Base-by-base conservation (phyloP, 2,329 filamentous ascomycete species). In the Beauveria varroae region DNA sequence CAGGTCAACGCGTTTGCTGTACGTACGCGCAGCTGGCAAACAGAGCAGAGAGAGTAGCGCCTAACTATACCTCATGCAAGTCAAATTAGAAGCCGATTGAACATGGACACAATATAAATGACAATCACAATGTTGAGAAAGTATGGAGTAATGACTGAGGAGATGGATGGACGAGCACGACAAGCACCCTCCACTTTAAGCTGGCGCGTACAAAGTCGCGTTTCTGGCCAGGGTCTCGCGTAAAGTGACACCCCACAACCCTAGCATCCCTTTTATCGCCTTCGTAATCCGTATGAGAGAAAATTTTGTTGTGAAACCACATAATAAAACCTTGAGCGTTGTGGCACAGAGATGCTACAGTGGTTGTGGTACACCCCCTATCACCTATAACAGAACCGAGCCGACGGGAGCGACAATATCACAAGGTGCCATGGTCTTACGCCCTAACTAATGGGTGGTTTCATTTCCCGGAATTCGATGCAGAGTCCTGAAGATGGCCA, bases 401-500 rank as follows among this genome's bases (percentile, higher is more conserved):
- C 34, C 6, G 34, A 37, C 12, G 12, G 12, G 12, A 2, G 34
- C 30, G 12, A 30, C 8, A 14, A 14, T 34, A 34, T 5, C 12
- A 34, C 2, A 14, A 37, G 34, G 5, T 16, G 34, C 3, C 10
- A 10, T 37, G 34, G 34, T 37, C 34, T 37, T 37, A 16, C 10
- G 10, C 34, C 34, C 34, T 37, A 1, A 37, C 34, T 37, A 1
- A 37, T 37, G 5, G 14, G 5, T 5, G 14, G 5, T 20, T 9
- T 10, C 44, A 58, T 51, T 14, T 43, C 6, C 44, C 16, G 50
- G 30, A 18, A 56, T 20, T 46, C 52, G 37, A 18, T 64, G 63
- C 8, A 70, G 34, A 54, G 66, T 65, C 26, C 61, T 67, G 10
- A 65, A 61, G 22, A 67, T 12, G 30, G 63, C 61, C 43, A 70